Evolutionary conservation across 441 rosid genomes (phyloP), one percentile per base, ranked within the genome.

Genomic region (Erodium chrysanthum): DNA sequence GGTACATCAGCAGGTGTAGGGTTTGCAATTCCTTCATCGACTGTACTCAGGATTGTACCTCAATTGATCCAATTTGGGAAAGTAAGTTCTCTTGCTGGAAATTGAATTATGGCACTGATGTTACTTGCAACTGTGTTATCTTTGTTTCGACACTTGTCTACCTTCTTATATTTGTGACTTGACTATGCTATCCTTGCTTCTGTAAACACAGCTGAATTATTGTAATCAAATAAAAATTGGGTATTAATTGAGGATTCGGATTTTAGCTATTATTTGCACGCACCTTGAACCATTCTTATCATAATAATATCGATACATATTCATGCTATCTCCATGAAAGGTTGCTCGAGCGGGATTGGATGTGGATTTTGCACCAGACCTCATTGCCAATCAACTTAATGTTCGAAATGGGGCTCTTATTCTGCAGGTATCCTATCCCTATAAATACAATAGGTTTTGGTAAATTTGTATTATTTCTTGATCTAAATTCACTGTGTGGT

Each of bases 1-100:
- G 97, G 98, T 62, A 83, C 97, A 71, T 93, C 98, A 5, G 96
- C 97, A 2, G 98, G 98, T 66, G 96, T 93, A 18, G 97, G 98
- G 12, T 93, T 93, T 78, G 98, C 98, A 64, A 93, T 93, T 59
- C 98, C 97, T 0, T 90, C 98, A 58, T 86, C 94, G 44, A 90
- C 96, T 2, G 95, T 93, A 66, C 73, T 85, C 66, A 93, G 84
- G 81, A 90, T 93, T 77, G 96, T 89, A 56, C 98, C 97, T 64
- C 97, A 88, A 73, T 83, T 93, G 70, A 87, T 93, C 73, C 75
- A 87, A 14, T 83, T 84, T 75, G 94, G 96, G 63, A 93, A 89
- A 79, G 97, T 88, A 78, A 83, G 88, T 75, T 75, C 29, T 64
- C 4, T 64, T 33, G 23, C 33, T n/a, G n/a, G n/a, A n/a, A n/a